Conservation (phyloP, 2,329 filamentous ascomycete species). For the Trichoderma breve region DNA sequence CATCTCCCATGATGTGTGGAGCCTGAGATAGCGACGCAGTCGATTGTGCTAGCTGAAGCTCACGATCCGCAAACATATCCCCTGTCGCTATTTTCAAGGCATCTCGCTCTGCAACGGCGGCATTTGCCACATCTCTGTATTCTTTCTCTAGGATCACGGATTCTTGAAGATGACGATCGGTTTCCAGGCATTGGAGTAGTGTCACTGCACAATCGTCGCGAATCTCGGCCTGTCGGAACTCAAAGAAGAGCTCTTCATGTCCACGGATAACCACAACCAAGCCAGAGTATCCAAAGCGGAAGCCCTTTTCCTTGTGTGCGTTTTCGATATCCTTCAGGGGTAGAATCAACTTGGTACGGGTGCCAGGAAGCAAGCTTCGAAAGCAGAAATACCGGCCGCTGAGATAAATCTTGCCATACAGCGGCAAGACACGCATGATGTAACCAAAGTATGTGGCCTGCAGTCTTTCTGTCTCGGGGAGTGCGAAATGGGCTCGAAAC, state of each 20-base stretch:
- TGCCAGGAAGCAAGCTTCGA: conserved; percentile 83
- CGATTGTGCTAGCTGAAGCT: conserved; percentile 48
- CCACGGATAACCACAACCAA: conserved; percentile 90
- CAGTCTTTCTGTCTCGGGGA: conserved; percentile 79
- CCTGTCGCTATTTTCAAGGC: conserved; percentile 72
- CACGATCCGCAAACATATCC: conserved; percentile 51
- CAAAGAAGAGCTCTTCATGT: conserved; percentile 95
- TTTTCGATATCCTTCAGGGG: conserved; percentile 91
- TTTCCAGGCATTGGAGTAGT: conserved; percentile 73
- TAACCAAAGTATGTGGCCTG: conserved; percentile 91
- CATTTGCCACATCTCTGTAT: conserved; percentile 68
- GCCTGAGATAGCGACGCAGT: conserved; percentile 52
- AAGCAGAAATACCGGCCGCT: conserved; percentile 88
- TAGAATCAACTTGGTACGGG: conserved; percentile 86
- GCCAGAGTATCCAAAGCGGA: conserved; percentile 85
- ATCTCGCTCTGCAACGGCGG: conserved; percentile 77
- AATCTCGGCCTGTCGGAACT: conserved; percentile 74
- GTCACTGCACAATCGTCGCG: conserved; percentile 89
- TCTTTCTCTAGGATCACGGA: conserved; percentile 65
- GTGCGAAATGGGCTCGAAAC: conserved; percentile 85
- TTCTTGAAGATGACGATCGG: conserved; percentile 66
- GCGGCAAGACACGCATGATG: conserved; percentile 81
- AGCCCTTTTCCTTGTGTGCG: conserved; percentile 91
- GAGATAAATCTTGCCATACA: conserved; percentile 96
- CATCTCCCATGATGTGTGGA: conserved; percentile 83